Percentiles rank a stretch among this genome's conserved stretches.
phyloP scores from a whole-genome alignment of 768 basidiomycete species.

The Suillus subalutaceus region DNA sequence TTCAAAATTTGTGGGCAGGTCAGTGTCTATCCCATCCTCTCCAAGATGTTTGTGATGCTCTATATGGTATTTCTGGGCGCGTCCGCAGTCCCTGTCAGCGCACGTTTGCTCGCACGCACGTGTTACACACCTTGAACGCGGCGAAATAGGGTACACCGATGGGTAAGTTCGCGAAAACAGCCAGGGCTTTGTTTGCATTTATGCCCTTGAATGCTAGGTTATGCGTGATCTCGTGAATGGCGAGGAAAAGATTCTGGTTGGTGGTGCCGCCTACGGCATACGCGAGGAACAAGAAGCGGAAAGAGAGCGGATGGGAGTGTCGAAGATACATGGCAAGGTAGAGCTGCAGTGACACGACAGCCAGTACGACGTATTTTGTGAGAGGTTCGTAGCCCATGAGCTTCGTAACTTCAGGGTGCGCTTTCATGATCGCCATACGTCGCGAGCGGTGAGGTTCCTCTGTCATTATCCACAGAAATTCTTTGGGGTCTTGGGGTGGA shows the following conservation, averaged over 20 bases:
- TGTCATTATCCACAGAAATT: conserved; percentile 97
- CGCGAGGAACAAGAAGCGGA: conserved; percentile 72
- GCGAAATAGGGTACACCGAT: conserved; percentile 95
- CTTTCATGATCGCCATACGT: conserved; percentile 87
- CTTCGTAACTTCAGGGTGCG: conserved; percentile 93
- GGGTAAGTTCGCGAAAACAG: conserved; percentile 90
- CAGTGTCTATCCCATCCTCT: conserved; percentile 95
- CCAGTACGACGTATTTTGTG: conserved; percentile 88
- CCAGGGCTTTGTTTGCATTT: conserved; percentile 80
- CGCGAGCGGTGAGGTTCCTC: conserved; percentile 96
- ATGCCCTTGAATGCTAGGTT: conserved; percentile 91
- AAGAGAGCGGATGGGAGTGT: conserved; percentile 67
- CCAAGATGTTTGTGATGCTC: conserved; percentile 97
- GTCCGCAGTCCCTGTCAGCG: conserved; percentile 13
- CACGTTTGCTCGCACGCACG: neutral
- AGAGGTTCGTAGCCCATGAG: conserved; percentile 95
- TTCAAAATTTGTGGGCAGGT: conserved; percentile 87
- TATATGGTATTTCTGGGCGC: conserved; percentile 78
- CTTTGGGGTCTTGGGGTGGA: conserved; percentile 74
- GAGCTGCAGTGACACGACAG: conserved; percentile 81
- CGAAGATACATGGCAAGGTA: conserved; percentile 64
- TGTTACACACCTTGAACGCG: conserved; percentile 78
- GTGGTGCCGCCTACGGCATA: conserved; percentile 92
- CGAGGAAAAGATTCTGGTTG: conserved; percentile 97
- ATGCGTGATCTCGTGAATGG: conserved; percentile 98